Percentiles rank a stretch among this genome's conserved stretches.
Evolutionary conservation across 768 basidiomycete species (phyloP).

Genomic region (Russula earlei): DNA sequence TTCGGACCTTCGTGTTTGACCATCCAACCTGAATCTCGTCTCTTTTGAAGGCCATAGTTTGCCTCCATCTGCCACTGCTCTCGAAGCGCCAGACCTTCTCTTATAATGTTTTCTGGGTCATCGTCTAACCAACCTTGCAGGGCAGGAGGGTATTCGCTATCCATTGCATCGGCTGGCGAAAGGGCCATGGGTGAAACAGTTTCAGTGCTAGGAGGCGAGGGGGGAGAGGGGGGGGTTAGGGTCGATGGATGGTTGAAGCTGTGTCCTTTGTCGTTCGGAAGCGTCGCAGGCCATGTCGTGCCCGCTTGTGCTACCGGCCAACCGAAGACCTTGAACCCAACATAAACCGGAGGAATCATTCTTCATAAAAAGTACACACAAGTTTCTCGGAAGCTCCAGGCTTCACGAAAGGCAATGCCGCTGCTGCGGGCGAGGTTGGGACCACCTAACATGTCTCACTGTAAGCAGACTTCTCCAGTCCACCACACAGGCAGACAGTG

Average conservation of each 20-base stretch:
- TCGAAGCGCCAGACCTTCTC: neutral
- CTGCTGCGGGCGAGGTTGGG: no score
- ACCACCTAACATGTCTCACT: no score
- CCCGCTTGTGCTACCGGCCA: neutral
- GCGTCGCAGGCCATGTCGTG: neutral
- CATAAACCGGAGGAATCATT: neutral
- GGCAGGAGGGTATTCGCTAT: no score
- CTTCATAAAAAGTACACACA: neutral
- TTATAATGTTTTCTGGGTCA: fast-evolving
- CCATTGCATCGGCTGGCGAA: no score
- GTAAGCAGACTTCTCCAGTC: neutral
- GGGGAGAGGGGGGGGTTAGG: no score
- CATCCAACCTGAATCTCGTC: neutral
- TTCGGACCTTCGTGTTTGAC: neutral
- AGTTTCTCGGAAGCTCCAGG: no score
- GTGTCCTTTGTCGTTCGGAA: neutral
- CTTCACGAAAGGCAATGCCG: no score
- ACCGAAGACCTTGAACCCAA: neutral
- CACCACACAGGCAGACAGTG: neutral
- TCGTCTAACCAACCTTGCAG: no score
- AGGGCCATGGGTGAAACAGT: no score
- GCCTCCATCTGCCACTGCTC: no score
- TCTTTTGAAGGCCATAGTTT: neutral
- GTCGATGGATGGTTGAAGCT: neutral
- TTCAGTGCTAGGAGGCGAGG: no score